Conservation (phyloP, 2,329 filamentous ascomycete species). For the Diplodia sapinea region DNA sequence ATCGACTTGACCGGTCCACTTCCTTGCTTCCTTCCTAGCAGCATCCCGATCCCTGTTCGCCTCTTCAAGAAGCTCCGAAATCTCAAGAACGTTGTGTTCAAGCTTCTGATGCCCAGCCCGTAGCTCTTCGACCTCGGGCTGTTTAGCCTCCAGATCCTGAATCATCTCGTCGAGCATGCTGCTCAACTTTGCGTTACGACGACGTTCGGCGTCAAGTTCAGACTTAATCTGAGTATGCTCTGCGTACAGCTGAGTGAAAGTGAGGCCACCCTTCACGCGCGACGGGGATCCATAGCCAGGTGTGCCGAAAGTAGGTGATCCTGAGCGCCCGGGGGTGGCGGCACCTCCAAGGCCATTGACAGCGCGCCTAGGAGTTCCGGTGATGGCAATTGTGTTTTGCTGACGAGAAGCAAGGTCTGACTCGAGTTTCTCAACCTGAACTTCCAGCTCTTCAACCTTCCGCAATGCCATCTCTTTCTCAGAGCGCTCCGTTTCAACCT, state of each 20-base stretch:
- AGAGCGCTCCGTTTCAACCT: constrained; percentile 59
- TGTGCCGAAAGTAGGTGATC: constrained; percentile 59
- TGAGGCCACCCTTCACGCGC: constrained; percentile 60
- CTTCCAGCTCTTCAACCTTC: constrained; percentile 69
- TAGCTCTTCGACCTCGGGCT: constrained; percentile 86
- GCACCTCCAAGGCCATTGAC: constrained; percentile 54
- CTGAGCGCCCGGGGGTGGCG: constrained; percentile 57
- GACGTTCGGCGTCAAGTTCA: constrained; percentile 74
- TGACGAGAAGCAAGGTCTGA: constrained; percentile 55
- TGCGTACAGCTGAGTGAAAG: constrained; percentile 67
- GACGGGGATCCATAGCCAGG: constrained; percentile 54
- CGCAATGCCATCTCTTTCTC: constrained; percentile 68
- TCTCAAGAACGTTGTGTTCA: constrained; percentile 76
- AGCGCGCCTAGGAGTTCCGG: constrained; percentile 60
- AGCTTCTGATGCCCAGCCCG: constrained; percentile 80
- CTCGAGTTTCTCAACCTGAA: constrained; percentile 65
- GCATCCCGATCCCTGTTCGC: constrained; percentile 79
- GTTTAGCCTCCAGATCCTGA: constrained; percentile 80
- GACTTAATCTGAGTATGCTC: constrained; percentile 70
- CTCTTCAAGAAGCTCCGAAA: constrained; percentile 79
- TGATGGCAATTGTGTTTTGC: constrained; percentile 46
- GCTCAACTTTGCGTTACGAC: constrained; percentile 74
- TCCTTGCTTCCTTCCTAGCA: constrained; percentile 78
- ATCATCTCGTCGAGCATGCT: constrained; percentile 85
- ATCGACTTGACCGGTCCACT: constrained; percentile 74